Base-by-base conservation (phyloP, 208 protist genomes). In the Acanthamoeba quina region DNA sequence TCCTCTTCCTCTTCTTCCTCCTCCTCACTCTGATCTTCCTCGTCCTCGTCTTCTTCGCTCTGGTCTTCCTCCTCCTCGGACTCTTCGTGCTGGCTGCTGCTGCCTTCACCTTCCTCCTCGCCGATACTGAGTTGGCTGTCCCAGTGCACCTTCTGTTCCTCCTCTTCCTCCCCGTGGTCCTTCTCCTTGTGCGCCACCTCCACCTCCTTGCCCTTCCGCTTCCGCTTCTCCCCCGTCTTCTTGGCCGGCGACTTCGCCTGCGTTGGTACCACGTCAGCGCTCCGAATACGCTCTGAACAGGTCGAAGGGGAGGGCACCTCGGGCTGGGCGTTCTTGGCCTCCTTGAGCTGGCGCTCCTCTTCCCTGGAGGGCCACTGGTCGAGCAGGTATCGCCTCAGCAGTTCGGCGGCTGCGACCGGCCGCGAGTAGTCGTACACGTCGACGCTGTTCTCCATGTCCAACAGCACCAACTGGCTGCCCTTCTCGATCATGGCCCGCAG, bases 361-460 rank as follows among this genome's bases (percentile, higher is more conserved):
- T 70, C 60, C 34, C 41, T 49, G 6, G 85, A 74, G 24, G 85
- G 85, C 85, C 85, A 91, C 60, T 54, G 85, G 41, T 56, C 85
- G 60, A 74, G 31, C 26, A 91, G n/a, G 41, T 91, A 91, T 24
- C 85, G 54, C 52, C 62, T 26, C 13, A 91, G 85, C 85, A 91
- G 60, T 54, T 66, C 85, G 24, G 85, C 85, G 11, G 85, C 85
- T 7, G 85, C 29, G 7, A 91, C 31, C 9, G 54, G 60, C 29
- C 41, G n/a, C 24, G 54, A 47, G 62, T 91, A 91, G 60, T 91
- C 62, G 62, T 72, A 91, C 58, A 91, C 60, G 85, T 91, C 41
- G 62, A 34, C 31, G 62, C 47, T 72, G 52, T 41, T 72, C 31
- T 91, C 60, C 37, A 29, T 54, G 31, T 91, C 85, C 58, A 91